Base-by-base conservation (phyloP, 441 rosid species). In the Brassica hybrid region DNA sequence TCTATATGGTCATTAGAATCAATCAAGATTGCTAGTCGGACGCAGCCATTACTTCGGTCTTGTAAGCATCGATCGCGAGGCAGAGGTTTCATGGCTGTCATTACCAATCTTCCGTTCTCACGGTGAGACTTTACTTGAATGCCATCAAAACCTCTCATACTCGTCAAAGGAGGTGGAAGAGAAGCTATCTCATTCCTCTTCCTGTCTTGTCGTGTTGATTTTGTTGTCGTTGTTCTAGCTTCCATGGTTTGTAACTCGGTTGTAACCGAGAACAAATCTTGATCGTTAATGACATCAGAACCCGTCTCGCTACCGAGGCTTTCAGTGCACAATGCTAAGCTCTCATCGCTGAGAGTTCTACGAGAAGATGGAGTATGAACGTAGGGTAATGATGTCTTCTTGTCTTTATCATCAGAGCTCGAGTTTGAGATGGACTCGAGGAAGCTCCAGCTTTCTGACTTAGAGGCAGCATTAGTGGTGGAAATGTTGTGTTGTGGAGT, bases 221-320 rank as follows among this genome's bases (percentile, higher is more conserved):
- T 63, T 38, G 75, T 30, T 59, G 60, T 71, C 1, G 11, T n/a
- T 10, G 41, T 38, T 62, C 19, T 69, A 36, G 84, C 67, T 14
- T 71, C 81, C 27, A 18, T 61, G 10, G 32, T 45, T 54, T 72
- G 50, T 1, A 45, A 10, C 34, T 81, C 81, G 5, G 76, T 76
- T 7, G 88, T 70, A 41, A 82, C 76, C 65, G 76, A 58, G 38
- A 84, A 75, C 80, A 89, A 83, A 68, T 81, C 74, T 75, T 50
- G 77, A 54, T 79, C 77, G 5, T 81, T 83, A 1, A 58, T 66
- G n/a, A 82, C 74, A 48, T 86, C 86, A 64, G 87, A 86, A 4
- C 98, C 94, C 0, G 92, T 90, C 83, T 94, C 98, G 65, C 85
- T 86, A 6, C 98, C 98, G 18, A 94, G 84, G 71, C 83, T 90